Percentiles rank a stretch among this genome's conserved stretches.
Evolutionary conservation across 192 early-diverging fungal genomes (phyloP).

Genomic region (Coemansia sp.): DNA sequence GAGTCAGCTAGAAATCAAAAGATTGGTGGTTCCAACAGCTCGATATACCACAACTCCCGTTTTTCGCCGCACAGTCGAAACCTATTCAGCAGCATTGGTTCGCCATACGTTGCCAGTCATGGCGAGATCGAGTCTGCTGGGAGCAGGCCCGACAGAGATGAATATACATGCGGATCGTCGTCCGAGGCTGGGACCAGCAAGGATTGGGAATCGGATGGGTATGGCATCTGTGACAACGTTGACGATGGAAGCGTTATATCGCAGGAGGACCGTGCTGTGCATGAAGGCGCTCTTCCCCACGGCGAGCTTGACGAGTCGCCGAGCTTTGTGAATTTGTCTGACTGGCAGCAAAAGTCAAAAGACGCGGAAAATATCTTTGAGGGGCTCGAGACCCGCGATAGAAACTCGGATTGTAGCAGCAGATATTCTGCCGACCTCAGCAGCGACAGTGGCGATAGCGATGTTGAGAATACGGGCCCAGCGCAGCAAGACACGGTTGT

Average conservation of each 20-base stretch:
- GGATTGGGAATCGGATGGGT: slow-evolving; percentile 23
- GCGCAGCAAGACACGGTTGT: slow-evolving; percentile 42
- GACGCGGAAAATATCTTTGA: neutral
- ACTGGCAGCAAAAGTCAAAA: neutral
- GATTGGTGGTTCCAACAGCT: neutral
- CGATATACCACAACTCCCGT: neutral
- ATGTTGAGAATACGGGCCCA: slow-evolving; percentile 16
- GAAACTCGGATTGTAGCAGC: neutral
- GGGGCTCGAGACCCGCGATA: neutral
- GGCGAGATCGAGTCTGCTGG: neutral
- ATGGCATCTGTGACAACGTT: slow-evolving; percentile 3
- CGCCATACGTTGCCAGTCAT: neutral
- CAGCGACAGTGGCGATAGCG: slow-evolving; percentile 4
- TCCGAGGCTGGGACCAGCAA: slow-evolving; percentile 1
- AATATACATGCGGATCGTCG: neutral
- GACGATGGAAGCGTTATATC: slow-evolving; percentile 36
- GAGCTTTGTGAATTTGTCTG: slow-evolving; percentile 11
- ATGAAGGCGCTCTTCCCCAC: neutral
- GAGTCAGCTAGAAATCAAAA: neutral
- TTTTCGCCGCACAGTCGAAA: neutral
- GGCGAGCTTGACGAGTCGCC: slow-evolving; percentile 19
- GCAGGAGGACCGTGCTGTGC: slow-evolving; percentile 21
- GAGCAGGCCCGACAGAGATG: neutral
- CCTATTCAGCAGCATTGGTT: neutral
- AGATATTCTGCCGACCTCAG: neutral